Evolutionary conservation across 345 rosid genomes (phyloP).

Genomic region (Brassica carinata): DNA sequence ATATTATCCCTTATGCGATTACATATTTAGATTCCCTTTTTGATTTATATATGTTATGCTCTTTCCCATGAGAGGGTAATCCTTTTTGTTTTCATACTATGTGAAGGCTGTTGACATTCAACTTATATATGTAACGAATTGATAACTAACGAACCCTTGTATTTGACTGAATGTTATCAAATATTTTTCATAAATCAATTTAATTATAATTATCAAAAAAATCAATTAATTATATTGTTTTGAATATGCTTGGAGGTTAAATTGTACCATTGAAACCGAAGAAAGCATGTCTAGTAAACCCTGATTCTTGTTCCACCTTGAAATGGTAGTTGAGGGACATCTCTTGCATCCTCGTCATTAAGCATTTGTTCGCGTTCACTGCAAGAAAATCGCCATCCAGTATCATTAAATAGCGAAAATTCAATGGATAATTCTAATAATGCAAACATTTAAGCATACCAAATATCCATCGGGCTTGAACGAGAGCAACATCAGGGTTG

Average conservation of each 20-base stretch:
- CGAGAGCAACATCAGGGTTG: constrained; percentile 54
- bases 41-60: background rate
- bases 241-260: background rate
- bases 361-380: constrained; percentile 56
- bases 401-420: background rate
- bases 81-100: background rate
- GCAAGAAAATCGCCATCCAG: background rate
- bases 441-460: constrained; percentile 39
- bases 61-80: background rate
- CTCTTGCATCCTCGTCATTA: constrained; percentile 58
- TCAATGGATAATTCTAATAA: background rate
- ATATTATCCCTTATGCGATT: background rate
- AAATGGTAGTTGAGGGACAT: constrained; percentile 63
- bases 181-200: background rate
- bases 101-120: background rate
- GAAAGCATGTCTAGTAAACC: constrained; percentile 52
- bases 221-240: no score
- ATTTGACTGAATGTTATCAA: background rate
- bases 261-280: constrained; percentile 51
- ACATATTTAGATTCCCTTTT: background rate
- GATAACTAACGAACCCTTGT: background rate
- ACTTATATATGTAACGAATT: background rate
- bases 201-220: no score
- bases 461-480: constrained; percentile 60
- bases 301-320: constrained; percentile 55